phyloP scores from a whole-genome alignment of 768 basidiomycete genomes.

The Leccinellum rugosiceps region DNA sequence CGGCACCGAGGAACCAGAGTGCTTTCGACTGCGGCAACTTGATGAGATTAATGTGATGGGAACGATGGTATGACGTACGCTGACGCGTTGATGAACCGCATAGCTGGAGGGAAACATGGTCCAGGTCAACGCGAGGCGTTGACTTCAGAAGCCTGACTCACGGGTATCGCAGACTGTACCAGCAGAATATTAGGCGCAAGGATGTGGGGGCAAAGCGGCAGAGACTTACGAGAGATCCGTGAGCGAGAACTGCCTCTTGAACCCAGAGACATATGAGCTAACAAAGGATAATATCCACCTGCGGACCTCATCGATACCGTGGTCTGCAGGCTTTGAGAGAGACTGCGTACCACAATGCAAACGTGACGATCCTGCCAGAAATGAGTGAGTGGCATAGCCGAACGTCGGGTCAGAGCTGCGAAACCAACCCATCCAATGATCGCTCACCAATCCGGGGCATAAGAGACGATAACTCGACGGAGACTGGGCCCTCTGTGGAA shows the following conservation, averaged over 20 bases:
- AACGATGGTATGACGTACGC: constrained; percentile 34
- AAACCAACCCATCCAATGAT: background rate
- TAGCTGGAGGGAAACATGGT: constrained; percentile 37
- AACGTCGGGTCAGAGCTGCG: too few species aligned
- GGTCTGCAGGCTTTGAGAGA: background rate
- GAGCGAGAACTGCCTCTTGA: constrained; percentile 75
- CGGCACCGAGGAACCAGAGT: constrained; percentile 41
- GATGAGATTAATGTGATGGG: background rate
- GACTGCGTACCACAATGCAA: constrained; percentile 53
- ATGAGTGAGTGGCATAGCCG: background rate
- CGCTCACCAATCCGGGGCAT: constrained; percentile 73
- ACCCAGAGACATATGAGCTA: constrained; percentile 55
- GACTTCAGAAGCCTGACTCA: constrained; percentile 20
- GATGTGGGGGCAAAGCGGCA: background rate
- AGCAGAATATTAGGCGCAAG: constrained; percentile 13
- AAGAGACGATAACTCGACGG: constrained; percentile 39
- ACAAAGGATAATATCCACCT: constrained; percentile 60
- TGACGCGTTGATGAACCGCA: constrained; percentile 67
- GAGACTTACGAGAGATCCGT: constrained; percentile 65
- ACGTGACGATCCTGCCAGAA: constrained; percentile 60
- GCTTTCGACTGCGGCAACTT: constrained; percentile 29
- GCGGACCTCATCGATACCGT: background rate
- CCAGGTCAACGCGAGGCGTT: background rate
- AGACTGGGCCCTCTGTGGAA: constrained; percentile 17
- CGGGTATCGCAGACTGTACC: constrained; percentile 35